Conservation (phyloP, 805 yeast genomes). For the Soucietia sequanensis region DNA sequence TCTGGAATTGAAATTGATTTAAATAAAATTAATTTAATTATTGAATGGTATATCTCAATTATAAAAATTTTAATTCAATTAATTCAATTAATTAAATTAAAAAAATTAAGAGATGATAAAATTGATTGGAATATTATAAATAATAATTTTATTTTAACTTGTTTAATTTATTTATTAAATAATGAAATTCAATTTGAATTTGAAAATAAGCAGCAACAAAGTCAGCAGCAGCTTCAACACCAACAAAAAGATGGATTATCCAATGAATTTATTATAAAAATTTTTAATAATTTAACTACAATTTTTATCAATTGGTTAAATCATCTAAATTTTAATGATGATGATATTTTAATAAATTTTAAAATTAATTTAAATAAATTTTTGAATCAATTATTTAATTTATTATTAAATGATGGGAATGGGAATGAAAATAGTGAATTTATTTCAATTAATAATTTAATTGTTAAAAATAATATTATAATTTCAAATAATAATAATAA, state of each 20-base stretch:
- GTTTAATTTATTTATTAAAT: conserved; percentile 22
- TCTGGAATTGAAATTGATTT: conserved; percentile 19
- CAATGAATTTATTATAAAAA: conserved; percentile 6
- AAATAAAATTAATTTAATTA: conserved; percentile 32
- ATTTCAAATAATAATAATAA: too few relatives aligned
- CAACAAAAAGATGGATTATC: too few relatives aligned
- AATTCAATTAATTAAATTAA: conserved; percentile 9
- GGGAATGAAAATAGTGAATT: too few relatives aligned
- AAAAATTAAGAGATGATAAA: neutral
- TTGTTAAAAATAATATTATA: too few relatives aligned
- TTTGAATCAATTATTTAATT: conserved; percentile 2
- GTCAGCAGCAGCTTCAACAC: too few relatives aligned
- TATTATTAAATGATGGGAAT: too few relatives aligned
- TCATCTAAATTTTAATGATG: conserved; percentile 5
- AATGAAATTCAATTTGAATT: too few relatives aligned
- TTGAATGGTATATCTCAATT: conserved; percentile 48
- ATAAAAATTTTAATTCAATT: conserved; percentile 40
- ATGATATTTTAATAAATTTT: neutral
- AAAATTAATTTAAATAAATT: neutral
- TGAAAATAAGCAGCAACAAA: too few relatives aligned
- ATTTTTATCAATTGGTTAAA: conserved; percentile 11
- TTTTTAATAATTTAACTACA: conserved; percentile 6
- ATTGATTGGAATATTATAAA: conserved; percentile 6
- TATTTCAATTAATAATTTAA: neutral
- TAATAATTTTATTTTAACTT: conserved; percentile 25